These are phyloP conservation scores for Volvariella volvacea DNA, from an alignment of 1,284 basidiomycete species.

Conservation along the genomic window DNA sequence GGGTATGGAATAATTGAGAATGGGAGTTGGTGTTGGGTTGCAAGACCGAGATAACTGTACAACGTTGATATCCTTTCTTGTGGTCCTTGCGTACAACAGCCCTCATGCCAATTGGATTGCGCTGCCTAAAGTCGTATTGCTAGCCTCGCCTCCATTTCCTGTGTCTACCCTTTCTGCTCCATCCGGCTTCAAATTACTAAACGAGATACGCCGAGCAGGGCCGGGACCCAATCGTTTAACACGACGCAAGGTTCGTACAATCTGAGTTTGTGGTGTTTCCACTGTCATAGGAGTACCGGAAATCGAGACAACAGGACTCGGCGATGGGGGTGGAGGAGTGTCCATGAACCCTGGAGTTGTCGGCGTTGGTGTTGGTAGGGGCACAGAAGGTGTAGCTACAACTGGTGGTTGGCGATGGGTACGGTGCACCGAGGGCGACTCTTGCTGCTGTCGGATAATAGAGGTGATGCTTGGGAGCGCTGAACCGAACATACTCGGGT, in stretches of 20 bases:
- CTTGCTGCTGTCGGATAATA: constrained; percentile 3
- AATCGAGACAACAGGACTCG: constrained; percentile 4
- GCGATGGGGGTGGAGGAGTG: constrained; percentile 9
- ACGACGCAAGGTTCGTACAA: constrained; percentile 26
- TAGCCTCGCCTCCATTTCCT: constrained; percentile 28
- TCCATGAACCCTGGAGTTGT: constrained; percentile 6
- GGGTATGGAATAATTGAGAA: too few species aligned
- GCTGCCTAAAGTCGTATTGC: constrained; percentile 36
- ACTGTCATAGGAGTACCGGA: not conserved
- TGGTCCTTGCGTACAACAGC: too few species aligned
- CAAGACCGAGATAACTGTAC: too few species aligned
- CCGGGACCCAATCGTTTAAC: constrained; percentile 33
- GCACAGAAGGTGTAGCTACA: constrained; percentile 1
- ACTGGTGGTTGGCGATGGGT: constrained; percentile 2
- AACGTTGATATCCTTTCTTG: too few species aligned
- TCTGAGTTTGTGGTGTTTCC: not conserved
- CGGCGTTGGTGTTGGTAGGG: constrained; percentile 8
- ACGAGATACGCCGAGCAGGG: constrained; percentile 47
- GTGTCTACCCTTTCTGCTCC: constrained; percentile 25
- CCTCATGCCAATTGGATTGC: constrained; percentile 51
- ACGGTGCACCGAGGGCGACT: not conserved
- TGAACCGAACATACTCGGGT: constrained; percentile 54
- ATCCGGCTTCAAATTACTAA: constrained; percentile 33
- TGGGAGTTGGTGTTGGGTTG: too few species aligned
- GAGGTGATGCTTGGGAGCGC: constrained; percentile 27